These are phyloP conservation scores for Amphirosellinia nigrospora DNA, from an alignment of 495 filamentous ascomycete genomes.

Conservation along the genomic window DNA sequence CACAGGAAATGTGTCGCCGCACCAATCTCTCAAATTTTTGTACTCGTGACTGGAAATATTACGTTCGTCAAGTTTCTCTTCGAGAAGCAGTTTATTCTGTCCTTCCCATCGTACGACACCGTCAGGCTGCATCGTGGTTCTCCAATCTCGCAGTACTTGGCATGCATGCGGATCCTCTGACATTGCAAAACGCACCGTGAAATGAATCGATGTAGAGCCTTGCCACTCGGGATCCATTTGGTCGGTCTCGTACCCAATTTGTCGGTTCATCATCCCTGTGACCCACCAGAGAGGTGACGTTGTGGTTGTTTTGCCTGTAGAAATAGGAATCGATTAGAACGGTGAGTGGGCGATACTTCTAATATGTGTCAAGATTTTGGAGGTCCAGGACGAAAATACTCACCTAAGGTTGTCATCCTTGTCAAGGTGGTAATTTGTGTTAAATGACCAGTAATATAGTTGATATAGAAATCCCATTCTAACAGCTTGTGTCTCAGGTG, in stretches of 20 bases:
- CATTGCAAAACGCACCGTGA: constrained; percentile 4
- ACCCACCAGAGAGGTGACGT: background rate
- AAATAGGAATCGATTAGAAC: too few species aligned
- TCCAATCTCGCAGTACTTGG: background rate
- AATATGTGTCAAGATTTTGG: background rate
- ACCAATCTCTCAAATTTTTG: too few species aligned
- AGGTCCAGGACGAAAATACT: background rate
- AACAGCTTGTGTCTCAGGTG: background rate
- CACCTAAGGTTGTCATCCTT: background rate
- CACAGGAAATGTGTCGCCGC: too few species aligned
- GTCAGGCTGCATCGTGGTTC: too few species aligned
- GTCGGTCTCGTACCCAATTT: too few species aligned
- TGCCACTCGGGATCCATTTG: background rate
- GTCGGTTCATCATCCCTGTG: background rate
- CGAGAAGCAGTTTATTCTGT: too few species aligned
- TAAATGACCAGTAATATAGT: background rate
- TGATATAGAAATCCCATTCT: background rate
- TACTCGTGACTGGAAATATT: too few species aligned
- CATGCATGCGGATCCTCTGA: background rate
- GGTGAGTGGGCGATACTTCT: background rate
- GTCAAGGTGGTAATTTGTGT: background rate
- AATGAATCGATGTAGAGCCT: background rate
- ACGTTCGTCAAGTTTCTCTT: too few species aligned
- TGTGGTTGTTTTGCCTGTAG: background rate
- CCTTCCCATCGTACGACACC: too few species aligned